These are phyloP conservation scores for Lachancea meyersii DNA, from an alignment of 805 yeast genomes.

Conservation along the genomic window DNA sequence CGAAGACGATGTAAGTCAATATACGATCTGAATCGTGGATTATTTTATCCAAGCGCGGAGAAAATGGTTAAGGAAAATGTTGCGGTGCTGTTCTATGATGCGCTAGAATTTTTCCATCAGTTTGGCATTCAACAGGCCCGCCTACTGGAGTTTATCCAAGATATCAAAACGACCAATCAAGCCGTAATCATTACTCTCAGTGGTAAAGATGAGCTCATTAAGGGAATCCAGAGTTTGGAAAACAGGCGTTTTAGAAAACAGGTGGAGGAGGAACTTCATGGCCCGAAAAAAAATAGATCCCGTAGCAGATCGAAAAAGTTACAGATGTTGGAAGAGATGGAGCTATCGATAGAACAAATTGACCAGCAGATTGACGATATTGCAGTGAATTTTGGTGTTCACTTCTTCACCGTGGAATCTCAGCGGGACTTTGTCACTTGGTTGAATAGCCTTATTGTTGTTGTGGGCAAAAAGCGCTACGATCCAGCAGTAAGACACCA, in stretches of 20 bases:
- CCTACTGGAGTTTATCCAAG: conserved; percentile 22
- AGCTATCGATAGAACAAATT: conserved; percentile 8
- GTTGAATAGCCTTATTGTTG: conserved; percentile 51
- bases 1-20: conserved; percentile 42
- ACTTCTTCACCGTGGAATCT: conserved; percentile 24
- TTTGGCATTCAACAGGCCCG: conserved; percentile 27
- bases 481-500: conserved; percentile 52
- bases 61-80: conserved; percentile 40
- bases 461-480: conserved; percentile 47
- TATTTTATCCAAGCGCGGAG: conserved; percentile 48
- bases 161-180: conserved; percentile 21
- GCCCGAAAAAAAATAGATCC: conserved; percentile 5
- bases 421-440: conserved; percentile 44
- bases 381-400: conserved; percentile 7
- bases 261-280: conserved; percentile 30
- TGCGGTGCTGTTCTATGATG: conserved; percentile 41
- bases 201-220: conserved; percentile 43
- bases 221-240: conserved; percentile 39
- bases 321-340: conserved; percentile 11
- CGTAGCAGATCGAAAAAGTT: conserved; percentile 8
- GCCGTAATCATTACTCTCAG: conserved; percentile 41
- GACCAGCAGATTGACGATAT: conserved; percentile 8
- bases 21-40: conserved; percentile 44
- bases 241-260: conserved; percentile 40
- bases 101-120: conserved; percentile 38